Conservation (phyloP, 148 eudicot species). For the Rhododendron simsii region DNA sequence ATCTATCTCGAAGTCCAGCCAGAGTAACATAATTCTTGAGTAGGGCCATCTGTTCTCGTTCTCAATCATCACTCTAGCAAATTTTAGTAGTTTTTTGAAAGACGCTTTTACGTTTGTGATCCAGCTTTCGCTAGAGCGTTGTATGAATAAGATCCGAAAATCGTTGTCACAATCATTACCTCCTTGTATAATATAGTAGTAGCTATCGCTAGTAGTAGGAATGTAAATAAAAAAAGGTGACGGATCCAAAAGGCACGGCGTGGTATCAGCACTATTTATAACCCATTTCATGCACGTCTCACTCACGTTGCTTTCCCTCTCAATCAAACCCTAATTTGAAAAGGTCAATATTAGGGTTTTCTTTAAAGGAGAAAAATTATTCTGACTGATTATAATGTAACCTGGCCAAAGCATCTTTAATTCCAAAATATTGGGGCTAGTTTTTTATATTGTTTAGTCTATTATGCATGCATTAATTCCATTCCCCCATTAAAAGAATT, state of each 20-base stretch:
- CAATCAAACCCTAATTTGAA: conserved; percentile 14
- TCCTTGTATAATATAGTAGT: not conserved
- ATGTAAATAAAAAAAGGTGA: conserved; percentile 6
- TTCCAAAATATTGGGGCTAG: not conserved
- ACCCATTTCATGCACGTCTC: conserved; percentile 37
- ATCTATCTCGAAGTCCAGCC: not conserved
- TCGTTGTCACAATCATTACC: not conserved
- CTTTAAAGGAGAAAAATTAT: not conserved
- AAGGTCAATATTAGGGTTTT: conserved; percentile 3
- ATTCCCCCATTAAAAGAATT: not conserved
- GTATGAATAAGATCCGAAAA: not conserved
- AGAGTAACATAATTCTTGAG: not conserved
- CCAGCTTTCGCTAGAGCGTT: not conserved
- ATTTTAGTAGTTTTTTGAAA: not conserved
- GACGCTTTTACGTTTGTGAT: not conserved
- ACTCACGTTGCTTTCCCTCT: conserved; percentile 26
- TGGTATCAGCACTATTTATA: conserved; percentile 16
- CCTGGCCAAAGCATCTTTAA: not conserved
- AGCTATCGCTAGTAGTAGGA: not conserved
- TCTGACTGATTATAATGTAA: too few species aligned
- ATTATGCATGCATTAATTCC: conserved; percentile 8
- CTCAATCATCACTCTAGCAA: not conserved
- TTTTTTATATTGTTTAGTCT: not conserved
- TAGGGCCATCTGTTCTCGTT: not conserved
- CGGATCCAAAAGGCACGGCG: conserved; percentile 39